phyloP scores from a whole-genome alignment of 106 monocot species.

The Chionographis japonica region DNA sequence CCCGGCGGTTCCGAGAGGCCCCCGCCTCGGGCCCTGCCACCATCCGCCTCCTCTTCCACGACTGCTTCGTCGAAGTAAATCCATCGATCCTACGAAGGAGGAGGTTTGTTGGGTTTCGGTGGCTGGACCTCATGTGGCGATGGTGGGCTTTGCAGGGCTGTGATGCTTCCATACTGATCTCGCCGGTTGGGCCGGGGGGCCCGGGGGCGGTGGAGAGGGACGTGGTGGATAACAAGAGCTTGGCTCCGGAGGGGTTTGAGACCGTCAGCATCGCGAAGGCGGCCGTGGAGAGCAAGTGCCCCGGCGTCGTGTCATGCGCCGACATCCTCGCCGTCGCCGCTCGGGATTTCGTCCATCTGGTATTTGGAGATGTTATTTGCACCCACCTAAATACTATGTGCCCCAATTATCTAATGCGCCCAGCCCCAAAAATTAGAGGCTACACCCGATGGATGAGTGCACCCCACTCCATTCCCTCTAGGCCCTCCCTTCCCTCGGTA shows the following conservation, averaged over 20 bases:
- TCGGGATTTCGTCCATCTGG: slow-evolving; percentile 72
- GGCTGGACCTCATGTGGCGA: not conserved
- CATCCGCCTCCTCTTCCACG: slow-evolving; percentile 91
- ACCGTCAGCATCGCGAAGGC: slow-evolving; percentile 53
- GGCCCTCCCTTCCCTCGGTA: too few relatives aligned
- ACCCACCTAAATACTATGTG: too few relatives aligned
- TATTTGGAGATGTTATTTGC: slow-evolving; percentile 10
- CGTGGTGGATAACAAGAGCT: slow-evolving; percentile 55
- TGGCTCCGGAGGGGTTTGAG: slow-evolving; percentile 54
- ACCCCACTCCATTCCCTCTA: too few relatives aligned
- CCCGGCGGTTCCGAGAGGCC: slow-evolving; percentile 25
- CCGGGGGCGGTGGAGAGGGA: slow-evolving; percentile 55
- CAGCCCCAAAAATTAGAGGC: too few relatives aligned
- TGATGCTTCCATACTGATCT: slow-evolving; percentile 70
- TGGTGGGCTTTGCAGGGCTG: slow-evolving; percentile 45
- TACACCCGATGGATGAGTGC: too few relatives aligned
- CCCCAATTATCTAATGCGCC: too few relatives aligned
- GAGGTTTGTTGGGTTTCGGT: too few relatives aligned
- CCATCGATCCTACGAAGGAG: too few relatives aligned
- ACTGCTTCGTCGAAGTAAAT: slow-evolving; percentile 87
- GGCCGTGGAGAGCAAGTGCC: slow-evolving; percentile 69
- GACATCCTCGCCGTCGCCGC: slow-evolving; percentile 81
- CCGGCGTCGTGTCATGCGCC: slow-evolving; percentile 84
- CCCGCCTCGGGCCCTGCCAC: slow-evolving; percentile 78
- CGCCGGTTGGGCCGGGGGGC: slow-evolving; percentile 19